Conservation (phyloP, 768 basidiomycete species). For the Mycena vulgaris region DNA sequence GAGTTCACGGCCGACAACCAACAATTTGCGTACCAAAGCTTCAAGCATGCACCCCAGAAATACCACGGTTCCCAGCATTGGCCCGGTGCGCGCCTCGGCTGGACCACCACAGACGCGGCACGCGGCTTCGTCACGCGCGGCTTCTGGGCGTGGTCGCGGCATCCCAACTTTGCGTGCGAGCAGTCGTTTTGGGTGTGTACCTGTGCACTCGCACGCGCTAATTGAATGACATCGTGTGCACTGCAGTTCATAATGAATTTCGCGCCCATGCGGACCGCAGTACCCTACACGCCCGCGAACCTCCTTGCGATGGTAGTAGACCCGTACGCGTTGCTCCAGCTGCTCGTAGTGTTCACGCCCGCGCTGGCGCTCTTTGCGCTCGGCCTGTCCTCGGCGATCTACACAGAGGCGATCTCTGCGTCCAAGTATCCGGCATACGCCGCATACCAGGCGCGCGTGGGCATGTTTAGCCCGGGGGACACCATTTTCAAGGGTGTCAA, state of each 20-base stretch:
- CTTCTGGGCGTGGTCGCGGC: conserved; percentile 89
- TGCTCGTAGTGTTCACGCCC: conserved; percentile 57
- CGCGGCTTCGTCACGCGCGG: conserved; percentile 91
- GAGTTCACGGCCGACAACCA: conserved; percentile 95
- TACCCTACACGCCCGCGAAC: conserved; percentile 46
- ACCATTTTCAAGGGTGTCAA: conserved; percentile 51
- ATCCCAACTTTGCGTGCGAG: conserved; percentile 95
- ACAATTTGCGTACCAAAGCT: conserved; percentile 88
- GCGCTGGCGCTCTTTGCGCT: conserved; percentile 75
- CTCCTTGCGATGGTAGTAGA: conserved; percentile 21
- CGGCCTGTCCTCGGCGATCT: conserved; percentile 83
- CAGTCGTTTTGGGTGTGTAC: conserved; percentile 85
- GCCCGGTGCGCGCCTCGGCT: conserved; percentile 75
- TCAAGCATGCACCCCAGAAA: conserved; percentile 70
- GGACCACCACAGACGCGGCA: conserved; percentile 76
- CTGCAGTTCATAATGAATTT: conserved; percentile 77
- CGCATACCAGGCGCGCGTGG: conserved; percentile 84
- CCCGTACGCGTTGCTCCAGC: conserved; percentile 15
- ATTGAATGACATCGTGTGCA: neutral
- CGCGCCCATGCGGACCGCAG: conserved; percentile 75
- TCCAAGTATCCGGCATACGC: conserved; percentile 83
- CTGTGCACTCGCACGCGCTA: neutral
- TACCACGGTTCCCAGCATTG: conserved; percentile 69
- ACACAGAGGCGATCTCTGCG: conserved; percentile 85
- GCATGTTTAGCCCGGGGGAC: conserved; percentile 75